Evolutionary conservation across 2,329 filamentous ascomycete species (phyloP).

Genomic region (Cladorrhinum sp.): DNA sequence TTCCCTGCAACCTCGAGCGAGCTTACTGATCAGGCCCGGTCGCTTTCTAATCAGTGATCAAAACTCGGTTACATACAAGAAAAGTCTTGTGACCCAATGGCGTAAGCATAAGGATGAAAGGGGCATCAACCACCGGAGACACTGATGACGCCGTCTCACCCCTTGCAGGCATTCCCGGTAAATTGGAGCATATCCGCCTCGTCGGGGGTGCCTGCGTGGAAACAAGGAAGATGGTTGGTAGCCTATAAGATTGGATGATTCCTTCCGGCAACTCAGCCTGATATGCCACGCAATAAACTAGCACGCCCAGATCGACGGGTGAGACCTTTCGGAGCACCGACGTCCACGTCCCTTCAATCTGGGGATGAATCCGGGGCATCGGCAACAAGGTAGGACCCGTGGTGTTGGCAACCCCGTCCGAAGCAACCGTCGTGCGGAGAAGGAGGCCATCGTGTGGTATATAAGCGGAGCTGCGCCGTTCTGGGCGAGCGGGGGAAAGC

Average conservation of each 20-base stretch:
- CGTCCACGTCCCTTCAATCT: constrained; percentile 17
- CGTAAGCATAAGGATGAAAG: not conserved
- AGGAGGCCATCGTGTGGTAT: constrained; percentile 3
- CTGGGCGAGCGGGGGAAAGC: not conserved
- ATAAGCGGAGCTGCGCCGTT: constrained; percentile 6
- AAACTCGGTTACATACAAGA: not conserved
- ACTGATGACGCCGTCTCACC: constrained; percentile 1
- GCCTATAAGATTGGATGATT: constrained; percentile 13
- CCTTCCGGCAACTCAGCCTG: constrained; percentile 21
- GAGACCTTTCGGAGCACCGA: constrained; percentile 14
- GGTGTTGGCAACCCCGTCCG: not conserved
- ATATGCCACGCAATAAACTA: constrained; percentile 18
- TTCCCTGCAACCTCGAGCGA: not conserved
- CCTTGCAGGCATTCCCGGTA: not conserved
- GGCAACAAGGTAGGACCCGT: constrained; percentile 13
- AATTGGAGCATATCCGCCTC: constrained; percentile 9
- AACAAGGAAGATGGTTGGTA: constrained; percentile 6
- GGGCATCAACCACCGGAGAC: not conserved
- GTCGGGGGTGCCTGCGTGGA: constrained; percentile 22
- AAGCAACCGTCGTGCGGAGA: constrained; percentile 6
- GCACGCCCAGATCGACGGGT: constrained; percentile 8
- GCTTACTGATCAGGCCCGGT: not conserved
- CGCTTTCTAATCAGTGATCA: not conserved
- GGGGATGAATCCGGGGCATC: constrained; percentile 23
- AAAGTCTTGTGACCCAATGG: not conserved